These are phyloP conservation scores for Candida sithepensis DNA, from an alignment of 805 yeast genomes.

Conservation along the genomic window DNA sequence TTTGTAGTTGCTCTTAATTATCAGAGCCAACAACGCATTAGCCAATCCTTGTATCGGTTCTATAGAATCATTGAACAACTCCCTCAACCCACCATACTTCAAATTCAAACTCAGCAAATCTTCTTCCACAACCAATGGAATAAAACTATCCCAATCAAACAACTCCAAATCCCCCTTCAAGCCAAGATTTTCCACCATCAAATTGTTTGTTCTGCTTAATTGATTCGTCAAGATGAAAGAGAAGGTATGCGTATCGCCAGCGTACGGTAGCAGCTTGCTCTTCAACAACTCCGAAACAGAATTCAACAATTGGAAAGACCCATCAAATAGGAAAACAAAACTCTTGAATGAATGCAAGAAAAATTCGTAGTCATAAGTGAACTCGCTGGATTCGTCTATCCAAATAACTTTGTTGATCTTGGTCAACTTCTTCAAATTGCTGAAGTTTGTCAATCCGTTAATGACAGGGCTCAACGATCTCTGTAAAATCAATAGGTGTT, in stretches of 20 bases:
- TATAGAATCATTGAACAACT: conserved; percentile 43
- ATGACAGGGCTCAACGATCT: conserved; percentile 22
- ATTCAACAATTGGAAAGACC: conserved; percentile 9
- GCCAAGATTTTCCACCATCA: conserved; percentile 22
- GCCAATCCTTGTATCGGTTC: conserved; percentile 47
- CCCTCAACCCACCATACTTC: conserved; percentile 34
- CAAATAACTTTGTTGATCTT: conserved; percentile 27
- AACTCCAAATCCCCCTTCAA: conserved; percentile 25
- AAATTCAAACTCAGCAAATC: conserved; percentile 42
- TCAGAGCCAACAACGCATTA: conserved; percentile 44
- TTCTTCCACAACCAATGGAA: conserved; percentile 29
- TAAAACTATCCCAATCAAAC: conserved; percentile 20
- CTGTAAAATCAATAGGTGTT: conserved; percentile 23
- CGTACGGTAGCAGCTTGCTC: conserved; percentile 16
- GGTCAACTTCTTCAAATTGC: conserved; percentile 22
- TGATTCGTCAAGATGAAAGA: conserved; percentile 17
- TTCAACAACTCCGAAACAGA: conserved; percentile 11
- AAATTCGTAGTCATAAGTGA: conserved; percentile 15
- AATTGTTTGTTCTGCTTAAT: conserved; percentile 12
- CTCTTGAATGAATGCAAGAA: conserved; percentile 16
- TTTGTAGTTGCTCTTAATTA: conserved; percentile 35
- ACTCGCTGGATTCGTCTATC: conserved; percentile 20
- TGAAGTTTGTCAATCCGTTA: conserved; percentile 27
- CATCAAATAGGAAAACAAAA: conserved; percentile 23
- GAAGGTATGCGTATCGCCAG: conserved; percentile 5